Conservation (phyloP, 257 asterid genomes). For the Lycium barbarum region DNA sequence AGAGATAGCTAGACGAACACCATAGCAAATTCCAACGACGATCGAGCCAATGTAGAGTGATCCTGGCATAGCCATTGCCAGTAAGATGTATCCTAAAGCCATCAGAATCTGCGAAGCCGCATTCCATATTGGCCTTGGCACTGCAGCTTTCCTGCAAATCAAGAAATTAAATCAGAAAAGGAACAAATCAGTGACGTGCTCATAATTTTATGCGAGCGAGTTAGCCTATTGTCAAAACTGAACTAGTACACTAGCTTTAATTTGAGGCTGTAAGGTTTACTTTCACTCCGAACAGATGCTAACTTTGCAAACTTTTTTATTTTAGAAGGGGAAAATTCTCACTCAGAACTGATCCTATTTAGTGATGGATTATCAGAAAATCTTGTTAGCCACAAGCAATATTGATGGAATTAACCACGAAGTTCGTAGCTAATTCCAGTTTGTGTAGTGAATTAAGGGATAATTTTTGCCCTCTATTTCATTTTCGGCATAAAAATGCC, state of each 20-base stretch:
- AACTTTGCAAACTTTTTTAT: neutral
- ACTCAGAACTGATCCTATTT: too few species aligned
- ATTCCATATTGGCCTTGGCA: conserved; percentile 58
- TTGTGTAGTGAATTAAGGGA: too few species aligned
- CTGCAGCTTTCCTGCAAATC: conserved; percentile 47
- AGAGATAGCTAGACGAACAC: conserved; percentile 52
- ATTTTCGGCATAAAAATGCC: neutral
- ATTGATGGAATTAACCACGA: too few species aligned
- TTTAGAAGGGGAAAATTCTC: too few species aligned
- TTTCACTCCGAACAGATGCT: neutral
- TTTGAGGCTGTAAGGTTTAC: neutral
- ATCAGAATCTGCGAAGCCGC: conserved; percentile 56
- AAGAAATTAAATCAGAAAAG: neutral
- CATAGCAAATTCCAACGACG: conserved; percentile 55
- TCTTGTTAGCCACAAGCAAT: too few species aligned
- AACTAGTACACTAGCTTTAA: neutral
- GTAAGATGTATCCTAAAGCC: conserved; percentile 48
- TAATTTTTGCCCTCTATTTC: neutral
- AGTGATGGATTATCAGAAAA: too few species aligned
- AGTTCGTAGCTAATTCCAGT: too few species aligned
- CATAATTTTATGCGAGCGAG: neutral
- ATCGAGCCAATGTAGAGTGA: conserved; percentile 55
- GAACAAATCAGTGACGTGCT: neutral
- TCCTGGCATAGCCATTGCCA: conserved; percentile 57
- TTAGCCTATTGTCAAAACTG: neutral